Percentiles rank a stretch among this genome's conserved stretches.
phyloP scores from a whole-genome alignment of 345 rosid genomes.

The Murraya koenigii region DNA sequence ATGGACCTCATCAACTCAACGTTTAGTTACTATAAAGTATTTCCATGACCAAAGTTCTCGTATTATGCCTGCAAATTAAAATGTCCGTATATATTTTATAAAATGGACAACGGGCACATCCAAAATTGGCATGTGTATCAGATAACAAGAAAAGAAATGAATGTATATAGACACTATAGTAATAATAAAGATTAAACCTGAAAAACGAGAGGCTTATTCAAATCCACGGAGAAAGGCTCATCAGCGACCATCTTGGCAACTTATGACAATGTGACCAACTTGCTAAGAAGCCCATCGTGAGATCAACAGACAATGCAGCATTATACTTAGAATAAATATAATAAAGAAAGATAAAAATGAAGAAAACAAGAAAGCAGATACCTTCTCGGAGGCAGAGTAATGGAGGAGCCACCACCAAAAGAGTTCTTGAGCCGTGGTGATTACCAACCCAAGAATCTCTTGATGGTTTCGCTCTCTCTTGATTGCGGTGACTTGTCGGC shows the following conservation, averaged over 20 bases:
- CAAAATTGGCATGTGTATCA: not conserved
- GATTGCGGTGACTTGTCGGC: not conserved
- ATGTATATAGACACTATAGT: not conserved
- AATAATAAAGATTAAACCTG: slow-evolving; percentile 27
- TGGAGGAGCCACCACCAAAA: not conserved
- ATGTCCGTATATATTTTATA: not conserved
- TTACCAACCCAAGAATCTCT: not conserved
- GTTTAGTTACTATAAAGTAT: not conserved
- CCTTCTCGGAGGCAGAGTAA: not conserved
- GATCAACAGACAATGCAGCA: not conserved
- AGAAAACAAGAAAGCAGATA: not conserved
- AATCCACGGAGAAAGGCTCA: slow-evolving; percentile 44
- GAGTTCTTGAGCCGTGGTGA: not conserved
- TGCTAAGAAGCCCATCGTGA: not conserved
- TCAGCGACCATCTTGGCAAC: slow-evolving; percentile 39
- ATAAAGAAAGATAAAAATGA: not conserved
- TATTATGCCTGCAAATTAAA: not conserved
- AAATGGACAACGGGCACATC: not conserved
- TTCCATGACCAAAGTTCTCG: not conserved
- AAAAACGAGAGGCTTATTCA: slow-evolving; percentile 48
- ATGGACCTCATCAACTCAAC: not conserved
- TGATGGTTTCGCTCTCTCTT: not conserved
- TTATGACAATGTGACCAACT: not conserved
- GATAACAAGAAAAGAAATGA: not conserved
- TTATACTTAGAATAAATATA: not conserved